Conservation (phyloP, 306 rosid species). For the Cicer chorassanicum region DNA sequence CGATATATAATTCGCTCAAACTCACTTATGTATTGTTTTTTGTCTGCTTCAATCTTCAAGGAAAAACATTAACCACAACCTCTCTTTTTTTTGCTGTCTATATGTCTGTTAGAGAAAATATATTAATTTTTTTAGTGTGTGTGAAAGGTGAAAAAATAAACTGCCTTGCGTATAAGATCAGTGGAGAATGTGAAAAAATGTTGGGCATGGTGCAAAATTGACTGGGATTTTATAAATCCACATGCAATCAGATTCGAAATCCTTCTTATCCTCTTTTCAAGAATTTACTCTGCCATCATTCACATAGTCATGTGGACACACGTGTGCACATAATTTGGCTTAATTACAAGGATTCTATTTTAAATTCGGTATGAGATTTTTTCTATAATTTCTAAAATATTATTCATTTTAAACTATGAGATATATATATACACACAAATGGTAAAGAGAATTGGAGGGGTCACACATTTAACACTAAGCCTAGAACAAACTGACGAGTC, state of each 20-base stretch:
- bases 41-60: not conserved
- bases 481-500: too few relatives aligned
- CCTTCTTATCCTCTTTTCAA: conserved; percentile 48
- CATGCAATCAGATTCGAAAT: conserved; percentile 67
- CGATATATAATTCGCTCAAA: too few relatives aligned
- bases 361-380: too few relatives aligned
- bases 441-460: too few relatives aligned
- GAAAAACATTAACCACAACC: not conserved
- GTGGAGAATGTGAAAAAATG: conserved; percentile 37
- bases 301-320: conserved; percentile 66
- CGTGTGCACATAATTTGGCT: conserved; percentile 58
- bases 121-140: not conserved
- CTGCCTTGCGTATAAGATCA: conserved; percentile 4
- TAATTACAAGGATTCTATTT: not conserved
- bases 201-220: conserved; percentile 56
- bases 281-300: conserved; percentile 48
- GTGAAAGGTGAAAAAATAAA: not conserved
- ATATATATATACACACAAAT: too few relatives aligned
- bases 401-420: too few relatives aligned
- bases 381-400: too few relatives aligned
- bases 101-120: not conserved
- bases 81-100: not conserved
- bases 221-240: conserved; percentile 62
- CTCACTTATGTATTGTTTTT: not conserved
- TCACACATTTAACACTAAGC: too few relatives aligned